phyloP scores from a whole-genome alignment of 257 asterid genomes.

The Forsythia viridissima region DNA sequence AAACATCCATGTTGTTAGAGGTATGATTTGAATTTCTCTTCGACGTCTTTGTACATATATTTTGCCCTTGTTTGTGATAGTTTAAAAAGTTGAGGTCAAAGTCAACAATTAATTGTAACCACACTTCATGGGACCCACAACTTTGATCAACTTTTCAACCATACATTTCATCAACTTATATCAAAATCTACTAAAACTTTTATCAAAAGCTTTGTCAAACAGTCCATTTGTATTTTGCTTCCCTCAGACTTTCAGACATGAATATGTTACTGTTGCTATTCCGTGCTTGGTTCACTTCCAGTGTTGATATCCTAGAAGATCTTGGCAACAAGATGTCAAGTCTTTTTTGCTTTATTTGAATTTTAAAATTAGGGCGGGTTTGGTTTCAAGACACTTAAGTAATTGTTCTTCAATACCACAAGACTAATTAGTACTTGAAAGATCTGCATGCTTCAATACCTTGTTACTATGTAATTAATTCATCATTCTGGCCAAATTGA shows the following conservation, averaged over 20 bases:
- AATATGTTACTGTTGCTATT: background rate
- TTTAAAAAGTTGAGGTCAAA: no score
- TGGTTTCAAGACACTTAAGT: background rate
- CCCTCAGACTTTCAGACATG: background rate
- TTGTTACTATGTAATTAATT: background rate
- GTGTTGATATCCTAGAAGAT: background rate
- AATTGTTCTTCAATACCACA: background rate
- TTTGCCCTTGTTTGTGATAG: background rate
- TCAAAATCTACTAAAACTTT: no score
- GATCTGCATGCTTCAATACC: background rate
- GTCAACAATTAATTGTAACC: no score
- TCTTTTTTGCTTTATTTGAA: background rate
- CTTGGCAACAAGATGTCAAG: background rate
- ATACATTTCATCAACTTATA: no score
- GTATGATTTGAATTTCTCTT: conserved; percentile 35
- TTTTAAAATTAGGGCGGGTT: background rate
- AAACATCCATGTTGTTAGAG: conserved; percentile 69
- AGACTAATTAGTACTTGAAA: background rate
- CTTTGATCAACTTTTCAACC: no score
- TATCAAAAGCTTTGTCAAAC: no score
- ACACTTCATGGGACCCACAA: no score
- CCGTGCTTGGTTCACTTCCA: background rate
- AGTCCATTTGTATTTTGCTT: background rate
- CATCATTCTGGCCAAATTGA: background rate
- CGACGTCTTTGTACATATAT: background rate